Evolutionary conservation across 2,329 filamentous ascomycete species (phyloP), one percentile per base, ranked within the genome.

Genomic region (Nannizziopsis barbatae): DNA sequence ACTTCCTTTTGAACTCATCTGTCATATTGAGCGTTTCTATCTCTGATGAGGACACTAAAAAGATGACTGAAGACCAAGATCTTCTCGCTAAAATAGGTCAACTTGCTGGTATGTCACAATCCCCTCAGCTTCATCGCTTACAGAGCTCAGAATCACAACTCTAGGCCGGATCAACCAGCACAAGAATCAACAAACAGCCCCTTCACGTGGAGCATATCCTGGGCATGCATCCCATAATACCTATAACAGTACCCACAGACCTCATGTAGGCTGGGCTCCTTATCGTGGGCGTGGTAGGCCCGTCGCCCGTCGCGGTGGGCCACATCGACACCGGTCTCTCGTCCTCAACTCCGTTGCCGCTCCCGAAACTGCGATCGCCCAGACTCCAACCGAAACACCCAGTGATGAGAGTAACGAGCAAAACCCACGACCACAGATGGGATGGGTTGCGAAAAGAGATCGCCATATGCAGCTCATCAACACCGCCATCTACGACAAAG

Each of bases 391-490:
- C 22, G 59, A 55, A 0, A 51, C 56, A 39, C 46, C 50, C 10
- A 61, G 57, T 35, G 62, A 62, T 17, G 60, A 61, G 42, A 57
- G 58, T 14, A 54, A 54, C 36, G 61, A 66, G 20, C 42, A 48
- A 31, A 58, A 59, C 37, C 55, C 60, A n/a, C 32, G 55, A 33
- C 58, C 60, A 37, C 55, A 59, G 40, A 64, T 64, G 49, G 66
- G 77, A 2, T 90, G 83, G 79, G 76, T 92, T 37, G 77, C 80
- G 5, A 84, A 81, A 61, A 82, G 74, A 43, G 84, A 85, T 62
- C 82, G 83, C 43, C 84, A 89, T 61, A 77, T 85, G 61, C 86
- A 93, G 63, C 71, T 93, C 36, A 92, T 93, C 65, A 93, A 90
- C 61, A 78, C 82, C 15, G 77, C 79, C 12, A 77, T 90, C 1